Base-by-base conservation (phyloP, 805 yeast genomes). In the Cyberlindnera petersonii region DNA sequence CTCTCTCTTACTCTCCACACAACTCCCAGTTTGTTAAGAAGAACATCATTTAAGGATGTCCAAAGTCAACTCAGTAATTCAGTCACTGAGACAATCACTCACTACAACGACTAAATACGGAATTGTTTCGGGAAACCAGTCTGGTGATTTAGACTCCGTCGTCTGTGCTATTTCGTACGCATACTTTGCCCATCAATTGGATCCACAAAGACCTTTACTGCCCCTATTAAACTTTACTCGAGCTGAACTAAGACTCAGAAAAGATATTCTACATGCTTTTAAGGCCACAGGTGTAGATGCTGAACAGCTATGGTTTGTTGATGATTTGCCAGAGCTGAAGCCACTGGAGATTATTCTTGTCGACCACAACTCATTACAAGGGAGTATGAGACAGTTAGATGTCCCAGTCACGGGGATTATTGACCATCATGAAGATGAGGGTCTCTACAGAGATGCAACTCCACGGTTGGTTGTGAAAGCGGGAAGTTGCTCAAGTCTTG, bases 61-160 rank as follows among this genome's bases (percentile, higher is more conserved):
- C 26, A 37, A 41, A 22, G 19, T 46, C 6, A 44, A 44, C 20
- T 10, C 32, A 3, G 33, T 43, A 4, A 35, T 49, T 13, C 32
- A 26, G 20, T 9, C 27, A 4, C 40, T 63, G 24, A 31, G 31
- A n/a, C 6, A 15, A 9, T 24, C 30, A 9, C 21, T 21, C 11
- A 9, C 37, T 14, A 16, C 17, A 5, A 9, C 17, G 24, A 1
- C 23, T 24, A 26, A 31, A n/a, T 29, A 32, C 10, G 44, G 42
- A 2, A 53, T 82, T 17, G 89, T 82, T 0, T 65, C 82, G 0
- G 97, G 97, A 1, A 88, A 88, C 55, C 93, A 87, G 53, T 76
- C 93, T 5, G 89, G 93, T 0, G 83, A 91, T 60, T 65, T 93
- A 64, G 98, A 91, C 60, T 89, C 97, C 0, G 82, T 88, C 23